Evolutionary conservation across 2,329 filamentous ascomycete species (phyloP).

Genomic region (Hypoxylon sp.): DNA sequence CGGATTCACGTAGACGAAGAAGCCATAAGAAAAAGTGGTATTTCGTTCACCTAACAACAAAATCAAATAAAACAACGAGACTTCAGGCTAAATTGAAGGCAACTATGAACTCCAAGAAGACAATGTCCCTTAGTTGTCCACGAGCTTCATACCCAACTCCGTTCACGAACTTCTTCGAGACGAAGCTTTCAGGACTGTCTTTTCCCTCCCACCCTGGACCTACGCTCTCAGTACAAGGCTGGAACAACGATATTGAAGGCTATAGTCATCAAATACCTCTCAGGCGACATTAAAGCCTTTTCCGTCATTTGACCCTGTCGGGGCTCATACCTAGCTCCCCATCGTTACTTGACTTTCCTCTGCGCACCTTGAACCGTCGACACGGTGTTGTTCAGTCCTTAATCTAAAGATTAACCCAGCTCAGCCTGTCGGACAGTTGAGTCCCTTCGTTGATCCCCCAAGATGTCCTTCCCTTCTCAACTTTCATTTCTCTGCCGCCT

Average conservation of each 20-base stretch:
- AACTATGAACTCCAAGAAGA: background rate
- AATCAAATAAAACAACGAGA: background rate
- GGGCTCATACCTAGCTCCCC: too few species aligned
- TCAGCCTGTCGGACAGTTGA: too few species aligned
- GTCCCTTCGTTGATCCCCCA: too few species aligned
- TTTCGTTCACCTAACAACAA: background rate
- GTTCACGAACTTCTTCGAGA: background rate
- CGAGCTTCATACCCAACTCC: background rate
- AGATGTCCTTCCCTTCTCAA: too few species aligned
- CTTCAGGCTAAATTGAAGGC: background rate
- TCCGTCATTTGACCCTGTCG: too few species aligned
- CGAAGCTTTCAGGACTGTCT: background rate
- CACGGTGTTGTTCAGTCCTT: too few species aligned
- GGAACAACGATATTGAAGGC: background rate
- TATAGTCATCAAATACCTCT: too few species aligned
- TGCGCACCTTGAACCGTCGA: too few species aligned
- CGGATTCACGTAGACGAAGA: background rate
- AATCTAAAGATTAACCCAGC: too few species aligned
- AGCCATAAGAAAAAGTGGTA: background rate
- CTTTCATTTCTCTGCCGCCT: too few species aligned
- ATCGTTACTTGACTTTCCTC: too few species aligned
- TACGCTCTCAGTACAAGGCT: background rate
- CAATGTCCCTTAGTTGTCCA: background rate
- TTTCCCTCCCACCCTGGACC: background rate
- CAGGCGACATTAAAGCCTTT: too few species aligned